phyloP scores from a whole-genome alignment of 2,329 filamentous ascomycete genomes.

The Pseudogymnoascus pannorum region DNA sequence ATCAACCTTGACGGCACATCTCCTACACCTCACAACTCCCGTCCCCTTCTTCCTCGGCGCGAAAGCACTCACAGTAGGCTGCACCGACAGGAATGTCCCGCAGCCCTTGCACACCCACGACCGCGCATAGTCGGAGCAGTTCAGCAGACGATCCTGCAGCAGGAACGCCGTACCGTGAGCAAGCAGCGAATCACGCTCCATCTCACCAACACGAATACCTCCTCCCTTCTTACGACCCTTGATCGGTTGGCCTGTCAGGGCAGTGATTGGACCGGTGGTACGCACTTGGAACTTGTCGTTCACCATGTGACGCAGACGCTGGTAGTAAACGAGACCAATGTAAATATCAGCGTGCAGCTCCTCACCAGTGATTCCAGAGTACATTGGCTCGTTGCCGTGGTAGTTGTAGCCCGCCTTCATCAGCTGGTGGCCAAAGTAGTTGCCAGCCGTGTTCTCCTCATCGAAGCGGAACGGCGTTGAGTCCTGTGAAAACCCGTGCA shows the following conservation, averaged over 20 bases:
- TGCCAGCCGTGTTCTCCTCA: conserved; percentile 82
- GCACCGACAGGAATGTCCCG: conserved; percentile 83
- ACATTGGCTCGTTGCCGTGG: conserved; percentile 97
- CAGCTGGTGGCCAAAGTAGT: conserved; percentile 94
- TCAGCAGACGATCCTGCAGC: conserved; percentile 89
- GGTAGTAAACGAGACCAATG: conserved; percentile 95
- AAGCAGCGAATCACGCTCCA: conserved; percentile 93
- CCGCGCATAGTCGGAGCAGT: conserved; percentile 89
- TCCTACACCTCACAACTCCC: conserved; percentile 68
- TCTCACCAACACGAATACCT: conserved; percentile 98
- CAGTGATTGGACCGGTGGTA: conserved; percentile 87
- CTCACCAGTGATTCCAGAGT: conserved; percentile 91
- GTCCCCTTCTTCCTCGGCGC: conserved; percentile 58
- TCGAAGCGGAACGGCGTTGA: conserved; percentile 92
- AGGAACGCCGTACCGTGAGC: conserved; percentile 94
- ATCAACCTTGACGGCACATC: conserved; percentile 52
- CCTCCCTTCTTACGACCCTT: conserved; percentile 94
- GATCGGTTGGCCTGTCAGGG: conserved; percentile 89
- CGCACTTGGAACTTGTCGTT: conserved; percentile 99
- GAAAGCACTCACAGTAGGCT: conserved; percentile 65
- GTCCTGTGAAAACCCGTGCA: conserved; percentile 94
- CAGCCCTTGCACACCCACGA: conserved; percentile 86
- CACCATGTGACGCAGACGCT: conserved; percentile 97
- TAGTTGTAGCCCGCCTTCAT: conserved; percentile 96
- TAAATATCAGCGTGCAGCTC: conserved; percentile 95